Evolutionary conservation across 1,284 basidiomycete genomes (phyloP).

Genomic region (Cutaneotrichosporon mucoides): DNA sequence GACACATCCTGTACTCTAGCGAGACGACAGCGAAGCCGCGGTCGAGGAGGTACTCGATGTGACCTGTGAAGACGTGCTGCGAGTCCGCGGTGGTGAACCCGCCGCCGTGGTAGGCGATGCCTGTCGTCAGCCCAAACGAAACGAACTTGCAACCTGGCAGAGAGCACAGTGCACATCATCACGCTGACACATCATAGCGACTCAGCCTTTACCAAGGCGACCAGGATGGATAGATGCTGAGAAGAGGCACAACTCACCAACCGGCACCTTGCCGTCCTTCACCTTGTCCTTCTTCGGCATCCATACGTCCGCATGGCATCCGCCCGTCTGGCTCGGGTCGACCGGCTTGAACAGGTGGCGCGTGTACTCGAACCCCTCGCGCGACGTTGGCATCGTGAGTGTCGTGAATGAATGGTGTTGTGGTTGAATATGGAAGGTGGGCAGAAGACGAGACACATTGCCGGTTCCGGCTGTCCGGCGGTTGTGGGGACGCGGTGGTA

Average conservation of each 20-base stretch:
- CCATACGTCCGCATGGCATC: slow-evolving; percentile 7
- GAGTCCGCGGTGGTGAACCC: slow-evolving; percentile 2
- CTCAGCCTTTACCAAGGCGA: too few relatives aligned
- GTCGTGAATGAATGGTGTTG: neutral
- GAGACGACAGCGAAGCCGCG: slow-evolving; percentile 4
- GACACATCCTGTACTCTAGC: slow-evolving; percentile 3
- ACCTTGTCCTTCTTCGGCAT: neutral
- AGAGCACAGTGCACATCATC: too few relatives aligned
- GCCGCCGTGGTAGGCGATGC: slow-evolving; percentile 3
- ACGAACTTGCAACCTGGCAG: neutral
- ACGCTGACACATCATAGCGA: too few relatives aligned
- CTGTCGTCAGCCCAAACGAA: neutral
- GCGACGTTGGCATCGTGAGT: slow-evolving; percentile 1
- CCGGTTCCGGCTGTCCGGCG: too few relatives aligned
- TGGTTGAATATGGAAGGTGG: neutral
- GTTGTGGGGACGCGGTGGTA: too few relatives aligned
- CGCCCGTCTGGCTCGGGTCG: neutral
- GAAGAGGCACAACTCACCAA: neutral
- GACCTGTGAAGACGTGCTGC: neutral
- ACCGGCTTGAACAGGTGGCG: slow-evolving; percentile 6
- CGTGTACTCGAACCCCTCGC: slow-evolving; percentile 3
- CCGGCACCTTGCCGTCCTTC: neutral
- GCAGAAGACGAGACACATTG: neutral
- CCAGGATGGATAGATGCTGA: too few relatives aligned
- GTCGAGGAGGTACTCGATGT: neutral